A percentile compares a stretch with the other conserved stretches of the same genome.
Conservation (phyloP, 1,284 basidiomycete species). For the Irpex lacteus region DNA sequence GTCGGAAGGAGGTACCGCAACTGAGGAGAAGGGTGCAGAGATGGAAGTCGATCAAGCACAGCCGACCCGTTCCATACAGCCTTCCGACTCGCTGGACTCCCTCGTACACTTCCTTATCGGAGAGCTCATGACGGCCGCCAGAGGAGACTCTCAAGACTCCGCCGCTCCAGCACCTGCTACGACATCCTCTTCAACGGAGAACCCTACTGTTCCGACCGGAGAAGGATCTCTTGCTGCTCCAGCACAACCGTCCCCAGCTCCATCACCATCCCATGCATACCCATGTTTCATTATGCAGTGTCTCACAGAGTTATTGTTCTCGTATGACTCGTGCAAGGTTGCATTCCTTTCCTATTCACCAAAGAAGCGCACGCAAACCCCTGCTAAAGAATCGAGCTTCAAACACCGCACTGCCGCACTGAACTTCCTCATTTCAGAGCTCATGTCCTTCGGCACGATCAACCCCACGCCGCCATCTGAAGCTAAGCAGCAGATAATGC, state of each 20-base stretch:
- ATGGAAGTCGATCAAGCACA: conserved; percentile 70
- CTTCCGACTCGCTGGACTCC: conserved; percentile 54
- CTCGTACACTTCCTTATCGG: conserved; percentile 71
- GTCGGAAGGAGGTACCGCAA: conserved; percentile 18
- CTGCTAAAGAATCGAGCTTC: conserved; percentile 54
- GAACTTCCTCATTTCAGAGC: conserved; percentile 74
- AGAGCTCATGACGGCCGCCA: conserved; percentile 68
- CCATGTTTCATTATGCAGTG: conserved; percentile 89
- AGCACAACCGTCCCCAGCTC: background rate
- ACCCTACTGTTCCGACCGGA: background rate
- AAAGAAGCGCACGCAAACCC: conserved; percentile 62
- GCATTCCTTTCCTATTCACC: conserved; percentile 81
- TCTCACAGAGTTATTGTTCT: conserved; percentile 89
- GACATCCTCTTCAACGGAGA: conserved; percentile 2
- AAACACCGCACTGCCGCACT: conserved; percentile 67
- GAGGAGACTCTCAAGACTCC: conserved; percentile 26
- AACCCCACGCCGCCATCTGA: conserved; percentile 54
- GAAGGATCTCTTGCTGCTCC: background rate
- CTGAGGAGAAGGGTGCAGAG: conserved; percentile 32
- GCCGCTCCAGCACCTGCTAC: background rate
- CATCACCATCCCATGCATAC: conserved; percentile 52
- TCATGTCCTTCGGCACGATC: conserved; percentile 77
- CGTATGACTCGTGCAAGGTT: conserved; percentile 89
- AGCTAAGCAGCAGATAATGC: conserved; percentile 54
- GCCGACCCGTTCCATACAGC: conserved; percentile 18